A percentile compares a stretch with the other conserved stretches of the same genome.
These are phyloP conservation scores for Medicago arabica DNA, from an alignment of 306 rosid species.

Conservation along the genomic window DNA sequence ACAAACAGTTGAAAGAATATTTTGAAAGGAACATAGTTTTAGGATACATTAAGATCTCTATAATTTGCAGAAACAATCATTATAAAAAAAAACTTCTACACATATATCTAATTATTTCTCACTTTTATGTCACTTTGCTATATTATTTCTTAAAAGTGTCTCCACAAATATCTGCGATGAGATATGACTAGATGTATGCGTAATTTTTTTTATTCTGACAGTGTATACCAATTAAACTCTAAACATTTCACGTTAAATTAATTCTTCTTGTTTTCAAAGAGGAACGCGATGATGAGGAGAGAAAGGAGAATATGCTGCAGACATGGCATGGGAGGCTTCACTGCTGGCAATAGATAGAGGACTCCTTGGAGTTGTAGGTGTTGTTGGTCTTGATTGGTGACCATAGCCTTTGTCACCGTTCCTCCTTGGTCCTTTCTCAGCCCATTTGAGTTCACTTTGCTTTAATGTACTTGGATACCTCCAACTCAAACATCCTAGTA, in stretches of 20 bases:
- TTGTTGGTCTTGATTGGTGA: constrained; percentile 47
- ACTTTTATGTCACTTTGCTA: too few species aligned
- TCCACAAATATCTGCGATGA: too few species aligned
- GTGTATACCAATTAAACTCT: too few species aligned
- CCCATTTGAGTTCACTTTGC: constrained; percentile 76
- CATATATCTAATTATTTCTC: too few species aligned
- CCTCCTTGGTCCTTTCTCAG: constrained; percentile 79
- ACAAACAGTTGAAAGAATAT: constrained; percentile 18
- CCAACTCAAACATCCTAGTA: constrained; percentile 56
- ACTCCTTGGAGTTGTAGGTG: constrained; percentile 47
- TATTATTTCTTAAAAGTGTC: too few species aligned
- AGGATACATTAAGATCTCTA: background rate
- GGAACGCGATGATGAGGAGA: constrained; percentile 62
- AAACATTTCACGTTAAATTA: background rate
- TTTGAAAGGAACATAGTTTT: constrained; percentile 1
- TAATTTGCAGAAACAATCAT: background rate
- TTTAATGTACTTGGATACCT: constrained; percentile 63
- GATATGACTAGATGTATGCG: too few species aligned
- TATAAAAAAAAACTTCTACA: too few species aligned
- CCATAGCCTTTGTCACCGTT: constrained; percentile 51
- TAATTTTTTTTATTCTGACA: too few species aligned
- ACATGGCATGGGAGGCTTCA: constrained; percentile 53
- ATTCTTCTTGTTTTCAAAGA: constrained; percentile 35
- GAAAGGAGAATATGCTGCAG: constrained; percentile 54
- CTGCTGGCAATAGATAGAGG: constrained; percentile 22